Evolutionary conservation across 768 basidiomycete species (phyloP).

Genomic region (Boletellus ananiceps): DNA sequence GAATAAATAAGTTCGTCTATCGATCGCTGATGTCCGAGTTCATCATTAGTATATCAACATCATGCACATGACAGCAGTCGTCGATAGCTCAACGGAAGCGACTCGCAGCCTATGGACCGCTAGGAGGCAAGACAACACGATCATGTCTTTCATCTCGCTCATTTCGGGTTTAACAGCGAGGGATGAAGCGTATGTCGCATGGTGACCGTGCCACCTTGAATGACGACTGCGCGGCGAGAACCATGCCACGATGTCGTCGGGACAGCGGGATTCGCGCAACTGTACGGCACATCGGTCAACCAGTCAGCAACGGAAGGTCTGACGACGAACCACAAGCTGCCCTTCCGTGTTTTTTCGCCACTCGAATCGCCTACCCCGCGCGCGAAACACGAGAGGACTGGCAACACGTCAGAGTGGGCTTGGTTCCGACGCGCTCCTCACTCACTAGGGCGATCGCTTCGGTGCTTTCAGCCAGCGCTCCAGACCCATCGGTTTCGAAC

Average conservation of each 20-base stretch:
- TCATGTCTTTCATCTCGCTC: conserved; percentile 8
- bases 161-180: conserved; percentile 15
- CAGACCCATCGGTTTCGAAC: conserved; percentile 7
- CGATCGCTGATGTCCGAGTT: too few relatives aligned
- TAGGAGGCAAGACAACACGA: conserved; percentile 21
- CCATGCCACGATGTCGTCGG: conserved; percentile 7
- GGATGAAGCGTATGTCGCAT: background rate
- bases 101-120: conserved; percentile 10
- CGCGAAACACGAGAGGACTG: conserved; percentile 12
- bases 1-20: too few relatives aligned
- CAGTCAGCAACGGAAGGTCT: background rate
- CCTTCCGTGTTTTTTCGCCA: conserved; percentile 3
- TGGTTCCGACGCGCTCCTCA: background rate
- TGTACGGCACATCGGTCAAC: background rate
- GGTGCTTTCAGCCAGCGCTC: conserved; percentile 12
- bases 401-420: background rate
- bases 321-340: conserved; percentile 15
- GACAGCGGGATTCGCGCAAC: conserved; percentile 8
- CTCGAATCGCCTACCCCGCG: conserved; percentile 9
- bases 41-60: too few relatives aligned
- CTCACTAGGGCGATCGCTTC: conserved; percentile 10
- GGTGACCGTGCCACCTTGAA: background rate
- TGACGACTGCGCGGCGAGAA: conserved; percentile 8
- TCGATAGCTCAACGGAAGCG: background rate
- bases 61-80: background rate